A percentile compares a stretch with the other conserved stretches of the same genome.
phyloP scores from a whole-genome alignment of 2,329 filamentous ascomycete genomes.

The Thelonectria blattea region DNA sequence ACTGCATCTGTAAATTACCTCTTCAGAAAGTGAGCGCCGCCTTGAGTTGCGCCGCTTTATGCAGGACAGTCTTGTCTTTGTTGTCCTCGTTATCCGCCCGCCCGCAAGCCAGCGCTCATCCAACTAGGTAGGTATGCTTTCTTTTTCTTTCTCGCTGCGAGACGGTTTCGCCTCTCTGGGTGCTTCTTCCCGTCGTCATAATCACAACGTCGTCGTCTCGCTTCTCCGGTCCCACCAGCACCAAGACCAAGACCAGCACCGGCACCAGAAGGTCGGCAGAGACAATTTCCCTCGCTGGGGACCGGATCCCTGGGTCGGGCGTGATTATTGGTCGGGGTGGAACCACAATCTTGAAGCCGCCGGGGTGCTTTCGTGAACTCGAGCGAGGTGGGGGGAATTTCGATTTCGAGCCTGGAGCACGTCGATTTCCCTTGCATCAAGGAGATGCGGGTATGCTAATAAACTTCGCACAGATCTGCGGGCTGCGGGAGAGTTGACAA shows the following conservation, averaged over 20 bases:
- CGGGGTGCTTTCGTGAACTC: slow-evolving; percentile 8
- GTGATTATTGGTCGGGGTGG: slow-evolving; percentile 25
- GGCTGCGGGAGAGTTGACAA: neutral
- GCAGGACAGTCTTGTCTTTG: neutral
- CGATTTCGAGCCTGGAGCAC: neutral
- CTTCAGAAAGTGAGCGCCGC: neutral
- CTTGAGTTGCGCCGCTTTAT: neutral
- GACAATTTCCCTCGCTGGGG: slow-evolving; percentile 37
- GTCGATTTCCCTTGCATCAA: slow-evolving; percentile 1
- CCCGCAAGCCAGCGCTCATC: slow-evolving; percentile 4
- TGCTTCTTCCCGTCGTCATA: neutral
- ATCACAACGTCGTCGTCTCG: too few relatives aligned
- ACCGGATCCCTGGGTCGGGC: slow-evolving; percentile 12
- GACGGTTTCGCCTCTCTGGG: slow-evolving; percentile 1
- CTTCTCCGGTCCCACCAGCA: too few relatives aligned
- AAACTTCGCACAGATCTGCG: too few relatives aligned
- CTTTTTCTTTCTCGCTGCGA: slow-evolving; percentile 4
- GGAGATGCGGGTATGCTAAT: neutral
- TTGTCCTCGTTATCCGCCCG: neutral
- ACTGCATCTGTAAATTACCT: neutral
- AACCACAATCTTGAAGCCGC: slow-evolving; percentile 14
- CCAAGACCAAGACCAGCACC: neutral
- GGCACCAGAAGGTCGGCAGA: slow-evolving; percentile 19
- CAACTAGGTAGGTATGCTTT: slow-evolving; percentile 14
- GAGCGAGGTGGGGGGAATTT: slow-evolving; percentile 21